Base-by-base conservation (phyloP, 352 stramenopile genomes). In the Peronospora destructor region DNA sequence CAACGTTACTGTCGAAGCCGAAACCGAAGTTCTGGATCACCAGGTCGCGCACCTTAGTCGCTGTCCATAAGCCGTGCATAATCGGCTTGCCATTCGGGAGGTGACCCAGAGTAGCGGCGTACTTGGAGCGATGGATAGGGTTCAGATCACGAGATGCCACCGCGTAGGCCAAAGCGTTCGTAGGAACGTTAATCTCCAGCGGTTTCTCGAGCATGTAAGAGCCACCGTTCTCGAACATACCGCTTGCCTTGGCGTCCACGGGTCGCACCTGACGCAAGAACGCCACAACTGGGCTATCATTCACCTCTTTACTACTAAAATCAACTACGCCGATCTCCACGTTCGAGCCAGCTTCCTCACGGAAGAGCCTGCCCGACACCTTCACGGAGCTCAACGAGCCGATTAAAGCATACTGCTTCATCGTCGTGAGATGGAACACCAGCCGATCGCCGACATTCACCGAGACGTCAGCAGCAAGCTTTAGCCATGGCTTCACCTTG, bases 41-140 rank as follows among this genome's bases (percentile, higher is more conserved):
- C 40, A 91, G 47, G n/a, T 73, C 64, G 13, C 81, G 83, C 9
- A 88, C 79, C 54, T 91, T 93, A n/a, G 71, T 86, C 2, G 79
- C 81, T 17, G 76, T 90, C 85, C 85, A 95, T 73, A 95, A 68
- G 21, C 85, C 85, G 49, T 95, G 83, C 76, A 93, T 91, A 59
- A 95, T 91, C 6, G 85, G 76, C 54, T 77, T 73, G 14, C 73
- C 75, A 11, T 74, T 59, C 12, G 85, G 83, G 40, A 95, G 66
- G 34, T 80, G 70, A 6, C 78, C 83, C 7, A 94, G 56, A n/a
- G 84, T 65, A 0, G 83, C 85, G 12, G 81, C 66, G 42, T 89
- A 86, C 40, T 63, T 67, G 9, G 81, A 91, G 4, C 84, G 77
- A 49, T 95, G 81, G 45, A 95, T 95, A 28, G 85, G 77, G 60